Evolutionary conservation across 148 eudicot genomes (phyloP), one percentile per base, ranked within the genome.

Genomic region (Amaranthus palmeri): DNA sequence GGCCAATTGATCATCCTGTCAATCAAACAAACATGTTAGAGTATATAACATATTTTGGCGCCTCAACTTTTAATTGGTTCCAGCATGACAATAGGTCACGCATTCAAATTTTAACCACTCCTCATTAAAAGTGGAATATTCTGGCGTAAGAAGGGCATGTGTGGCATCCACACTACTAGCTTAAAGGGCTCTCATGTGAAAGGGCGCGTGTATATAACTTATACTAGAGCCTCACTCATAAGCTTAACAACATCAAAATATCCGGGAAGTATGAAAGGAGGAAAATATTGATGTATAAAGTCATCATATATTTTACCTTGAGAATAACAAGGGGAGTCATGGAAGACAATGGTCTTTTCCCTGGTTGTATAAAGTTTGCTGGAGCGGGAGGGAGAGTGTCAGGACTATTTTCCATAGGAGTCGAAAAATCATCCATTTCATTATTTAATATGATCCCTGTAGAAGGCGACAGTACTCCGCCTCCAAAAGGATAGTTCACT

Each of bases 361-460:
- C 87, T 6, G 98, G 97, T 67, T 62, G 81, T 61, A 91, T 87
- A 75, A 89, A 89, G 76, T 91, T 91, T 18, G 81, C 78, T 11
- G 95, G 95, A 62, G 92, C 81, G 43, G 97, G 98, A 56, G 98
- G 97, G 61, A 89, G 97, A 8, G 41, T 42, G 40, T 86, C 92
- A 5, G 86, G 76, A 8, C 74, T 52, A 64, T 73, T 57, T 70
- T 89, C 98, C 15, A 88, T 76, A 2, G 98, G 98, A 40, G 82
- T 81, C 4, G 98, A 91, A 71, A 95, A 95, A 74, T 95, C 98
- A 40, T 69, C 93, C 98, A 95, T 95, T 75, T 91, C 96, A 10
- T 89, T 85, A 63, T 95, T 95, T 42, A 95, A 81, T 76, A 91
- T 69, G 47, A 91, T 80, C 10, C 97, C 97, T 0, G 97, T 89